Evolutionary conservation across 331 rosid genomes (phyloP), one percentile per base, ranked within the genome.

Genomic region (Malus hybrid): DNA sequence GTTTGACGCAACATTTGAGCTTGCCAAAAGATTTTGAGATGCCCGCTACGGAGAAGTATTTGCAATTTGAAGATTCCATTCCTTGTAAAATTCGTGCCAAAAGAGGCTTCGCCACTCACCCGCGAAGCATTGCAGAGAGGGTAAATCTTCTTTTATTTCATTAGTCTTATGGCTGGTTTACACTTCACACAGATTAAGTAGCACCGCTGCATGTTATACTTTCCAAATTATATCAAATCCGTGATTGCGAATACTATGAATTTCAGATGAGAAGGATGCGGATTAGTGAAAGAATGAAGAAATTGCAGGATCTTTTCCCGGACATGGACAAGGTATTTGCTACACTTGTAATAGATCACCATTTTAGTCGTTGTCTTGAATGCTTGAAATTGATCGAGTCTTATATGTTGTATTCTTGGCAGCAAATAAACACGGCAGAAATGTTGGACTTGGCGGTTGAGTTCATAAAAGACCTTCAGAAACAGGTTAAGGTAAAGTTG

Each of bases 41-140:
- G 79, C 75, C 86, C 26, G 32, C 85, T 6, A 70, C 61, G 12
- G 93, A 93, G 70, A 91, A 79, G 82, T 70, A 78, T 44, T 80
- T 89, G 71, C 89, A 85, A 36, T 68, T 83, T 79, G 88, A 89
- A 85, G 93, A 84, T 65, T 79, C 91, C 4, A 88, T 85, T 68
- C 97, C 91, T 64, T 89, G 92, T 77, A 90, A 91, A 87, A 79
- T 81, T 77, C 86, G 98, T 58, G 98, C 98, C 57, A 93, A 93
- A 82, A 78, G 98, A 85, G 98, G 98, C 63, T 93, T 84, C 24
- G 98, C 98, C 53, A 93, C 98, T 56, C 98, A 93, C 70, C 98
- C 98, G 9, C 88, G 98, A 83, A 93, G 97, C 91, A 91, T 93
- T 68, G 98, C 98, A 30, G 98, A 93, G 79, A 84, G 98, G 94